Percentiles rank a stretch among this genome's conserved stretches.
Conservation (phyloP, 768 basidiomycete species). For the Heimioporus sp. region DNA sequence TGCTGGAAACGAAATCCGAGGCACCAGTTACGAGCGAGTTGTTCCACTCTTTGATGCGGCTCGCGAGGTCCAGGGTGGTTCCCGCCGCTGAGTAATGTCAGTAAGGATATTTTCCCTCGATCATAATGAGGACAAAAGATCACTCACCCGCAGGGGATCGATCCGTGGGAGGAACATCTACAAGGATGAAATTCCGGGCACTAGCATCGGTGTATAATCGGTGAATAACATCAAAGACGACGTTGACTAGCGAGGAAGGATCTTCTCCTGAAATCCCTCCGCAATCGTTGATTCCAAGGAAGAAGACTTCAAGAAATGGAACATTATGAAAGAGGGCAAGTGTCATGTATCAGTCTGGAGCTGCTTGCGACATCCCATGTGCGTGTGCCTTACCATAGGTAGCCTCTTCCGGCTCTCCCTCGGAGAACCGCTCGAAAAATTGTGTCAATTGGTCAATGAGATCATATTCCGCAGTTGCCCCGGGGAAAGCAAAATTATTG, state of each 20-base stretch:
- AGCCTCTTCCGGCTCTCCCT: not conserved
- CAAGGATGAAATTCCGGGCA: constrained; percentile 11
- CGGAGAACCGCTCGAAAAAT: constrained; percentile 1
- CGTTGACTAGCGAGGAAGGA: not conserved
- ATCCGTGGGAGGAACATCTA: constrained; percentile 15
- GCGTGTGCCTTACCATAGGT: constrained; percentile 1
- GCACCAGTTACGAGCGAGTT: not conserved
- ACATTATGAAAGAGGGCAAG: no score
- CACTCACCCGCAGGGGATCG: constrained; percentile 6
- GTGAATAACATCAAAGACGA: constrained; percentile 3
- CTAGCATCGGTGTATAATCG: not conserved
- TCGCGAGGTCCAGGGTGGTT: not conserved
- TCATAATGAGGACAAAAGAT: not conserved
- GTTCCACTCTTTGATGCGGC: constrained; percentile 8
- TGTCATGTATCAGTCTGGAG: not conserved
- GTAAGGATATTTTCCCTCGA: not conserved
- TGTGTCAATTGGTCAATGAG: constrained; percentile 2
- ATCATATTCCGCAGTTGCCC: constrained; percentile 7
- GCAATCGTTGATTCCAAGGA: constrained; percentile 13
- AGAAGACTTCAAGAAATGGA: constrained; percentile 1
- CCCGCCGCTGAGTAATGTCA: not conserved
- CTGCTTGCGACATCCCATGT: not conserved
- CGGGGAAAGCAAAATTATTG: constrained; percentile 10
- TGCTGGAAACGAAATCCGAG: not conserved
- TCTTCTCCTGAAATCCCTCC: not conserved